Percentiles rank a stretch among this genome's conserved stretches.
Evolutionary conservation across 2,329 filamentous ascomycete genomes (phyloP).

Genomic region (Paecilomyces variotii): DNA sequence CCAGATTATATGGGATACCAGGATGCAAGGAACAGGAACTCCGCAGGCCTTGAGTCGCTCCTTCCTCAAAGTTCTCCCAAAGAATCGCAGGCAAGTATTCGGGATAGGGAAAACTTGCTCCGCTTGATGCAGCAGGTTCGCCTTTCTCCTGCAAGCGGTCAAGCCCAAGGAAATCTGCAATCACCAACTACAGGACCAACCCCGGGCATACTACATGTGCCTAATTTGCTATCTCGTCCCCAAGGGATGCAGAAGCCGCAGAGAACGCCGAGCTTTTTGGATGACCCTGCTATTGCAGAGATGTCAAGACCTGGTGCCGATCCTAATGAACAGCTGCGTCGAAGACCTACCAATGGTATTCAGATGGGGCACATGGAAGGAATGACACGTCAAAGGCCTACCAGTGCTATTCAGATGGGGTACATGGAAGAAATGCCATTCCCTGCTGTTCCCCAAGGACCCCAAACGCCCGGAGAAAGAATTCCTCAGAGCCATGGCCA

Average conservation of each 20-base stretch:
- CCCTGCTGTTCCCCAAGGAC: constrained; percentile 19
- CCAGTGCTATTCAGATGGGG: constrained; percentile 29
- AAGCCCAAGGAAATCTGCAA: constrained; percentile 17
- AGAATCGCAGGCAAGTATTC: constrained; percentile 42
- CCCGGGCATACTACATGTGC: constrained; percentile 28
- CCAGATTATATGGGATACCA: constrained; percentile 24
- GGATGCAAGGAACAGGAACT: constrained; percentile 16
- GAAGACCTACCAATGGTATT: constrained; percentile 29
- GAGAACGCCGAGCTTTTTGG: constrained; percentile 31
- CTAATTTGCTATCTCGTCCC: constrained; percentile 26
- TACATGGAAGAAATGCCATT: constrained; percentile 36
- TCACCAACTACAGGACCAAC: constrained; percentile 21
- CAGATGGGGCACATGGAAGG: constrained; percentile 36
- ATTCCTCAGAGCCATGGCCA: constrained; percentile 24
- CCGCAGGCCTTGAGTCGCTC: constrained; percentile 20
- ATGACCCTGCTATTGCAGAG: constrained; percentile 37
- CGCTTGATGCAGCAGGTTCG: constrained; percentile 64
- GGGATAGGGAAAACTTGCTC: constrained; percentile 76
- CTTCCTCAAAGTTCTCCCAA: constrained; percentile 26
- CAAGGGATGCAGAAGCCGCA: constrained; percentile 25
- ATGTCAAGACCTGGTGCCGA: constrained; percentile 30
- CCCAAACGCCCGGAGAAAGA: constrained; percentile 26
- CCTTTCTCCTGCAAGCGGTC: constrained; percentile 18
- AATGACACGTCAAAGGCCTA: constrained; percentile 28
- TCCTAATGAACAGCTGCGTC: constrained; percentile 25